Conservation (phyloP, 129 eudicot species). For the Pseudognaphalium luteoalbum region DNA sequence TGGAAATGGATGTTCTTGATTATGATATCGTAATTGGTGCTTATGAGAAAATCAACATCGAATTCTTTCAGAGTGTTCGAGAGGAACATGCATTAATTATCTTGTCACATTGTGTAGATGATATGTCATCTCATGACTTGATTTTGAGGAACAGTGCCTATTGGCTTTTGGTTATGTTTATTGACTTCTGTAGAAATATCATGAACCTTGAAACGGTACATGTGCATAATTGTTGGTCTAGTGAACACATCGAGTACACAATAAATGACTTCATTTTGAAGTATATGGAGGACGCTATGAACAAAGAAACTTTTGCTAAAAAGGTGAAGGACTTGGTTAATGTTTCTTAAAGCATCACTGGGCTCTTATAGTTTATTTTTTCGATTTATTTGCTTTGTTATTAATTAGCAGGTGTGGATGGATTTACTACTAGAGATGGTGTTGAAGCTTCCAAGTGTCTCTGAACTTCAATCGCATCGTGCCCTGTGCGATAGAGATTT, state of each 20-base stretch:
- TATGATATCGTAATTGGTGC: constrained; percentile 70
- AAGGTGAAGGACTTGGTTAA: constrained; percentile 39
- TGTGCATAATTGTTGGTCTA: constrained; percentile 44
- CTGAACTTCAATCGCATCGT: constrained; percentile 48
- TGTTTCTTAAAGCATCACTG: not conserved
- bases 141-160: constrained; percentile 73
- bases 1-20: constrained; percentile 79
- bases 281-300: constrained; percentile 85
- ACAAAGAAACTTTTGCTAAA: constrained; percentile 55
- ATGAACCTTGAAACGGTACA: constrained; percentile 36
- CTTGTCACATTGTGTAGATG: constrained; percentile 75
- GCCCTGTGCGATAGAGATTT: constrained; percentile 62
- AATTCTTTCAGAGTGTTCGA: constrained; percentile 46
- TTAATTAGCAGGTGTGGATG: constrained; percentile 69
- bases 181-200: constrained; percentile 54
- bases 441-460: constrained; percentile 57
- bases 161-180: constrained; percentile 52
- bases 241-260: constrained; percentile 38
- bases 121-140: constrained; percentile 81
- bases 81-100: constrained; percentile 62
- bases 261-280: constrained; percentile 63
- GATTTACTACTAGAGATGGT: constrained; percentile 79
- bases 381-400: not conserved
- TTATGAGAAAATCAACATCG: constrained; percentile 52
- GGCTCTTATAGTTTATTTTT: not conserved